These are phyloP conservation scores for Tetracladium maxilliforme DNA, from an alignment of 2,329 filamentous ascomycete species.

Conservation along the genomic window DNA sequence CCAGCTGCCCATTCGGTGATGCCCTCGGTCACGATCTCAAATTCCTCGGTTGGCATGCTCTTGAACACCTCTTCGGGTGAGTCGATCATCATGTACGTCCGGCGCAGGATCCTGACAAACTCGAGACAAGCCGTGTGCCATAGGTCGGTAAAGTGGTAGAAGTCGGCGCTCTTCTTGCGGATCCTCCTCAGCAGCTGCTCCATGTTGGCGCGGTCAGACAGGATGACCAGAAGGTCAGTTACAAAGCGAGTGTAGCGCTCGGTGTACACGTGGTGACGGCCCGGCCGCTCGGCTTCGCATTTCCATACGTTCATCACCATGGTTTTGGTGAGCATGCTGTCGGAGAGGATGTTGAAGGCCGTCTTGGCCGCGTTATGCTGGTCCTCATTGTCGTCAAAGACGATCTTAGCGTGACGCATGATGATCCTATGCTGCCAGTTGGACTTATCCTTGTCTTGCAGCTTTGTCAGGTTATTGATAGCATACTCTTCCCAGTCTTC, in stretches of 20 bases:
- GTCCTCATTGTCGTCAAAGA: constrained; percentile 36
- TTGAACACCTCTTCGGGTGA: constrained; percentile 55
- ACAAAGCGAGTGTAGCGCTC: constrained; percentile 57
- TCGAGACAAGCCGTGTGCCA: constrained; percentile 13
- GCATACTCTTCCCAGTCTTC: constrained; percentile 47
- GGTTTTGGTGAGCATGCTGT: constrained; percentile 62
- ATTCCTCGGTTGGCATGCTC: constrained; percentile 48
- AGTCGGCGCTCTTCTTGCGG: constrained; percentile 44
- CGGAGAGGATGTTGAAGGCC: constrained; percentile 49
- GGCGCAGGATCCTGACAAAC: constrained; percentile 34
- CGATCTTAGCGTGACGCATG: constrained; percentile 41
- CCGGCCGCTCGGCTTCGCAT: constrained; percentile 54
- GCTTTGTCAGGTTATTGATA: constrained; percentile 21
- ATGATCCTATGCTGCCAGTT: constrained; percentile 68
- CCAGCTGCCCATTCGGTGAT: constrained; percentile 47
- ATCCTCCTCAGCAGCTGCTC: constrained; percentile 50
- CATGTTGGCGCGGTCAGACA: constrained; percentile 45
- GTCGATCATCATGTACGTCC: constrained; percentile 37
- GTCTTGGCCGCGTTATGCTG: constrained; percentile 24
- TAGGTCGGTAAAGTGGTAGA: constrained; percentile 10
- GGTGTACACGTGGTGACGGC: constrained; percentile 60
- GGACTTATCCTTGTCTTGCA: constrained; percentile 43
- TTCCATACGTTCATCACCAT: constrained; percentile 64
- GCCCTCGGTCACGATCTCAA: constrained; percentile 39
- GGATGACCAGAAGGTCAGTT: constrained; percentile 40